Conservation (phyloP, 768 basidiomycete genomes). For the Rhizopogon vinicolor region DNA sequence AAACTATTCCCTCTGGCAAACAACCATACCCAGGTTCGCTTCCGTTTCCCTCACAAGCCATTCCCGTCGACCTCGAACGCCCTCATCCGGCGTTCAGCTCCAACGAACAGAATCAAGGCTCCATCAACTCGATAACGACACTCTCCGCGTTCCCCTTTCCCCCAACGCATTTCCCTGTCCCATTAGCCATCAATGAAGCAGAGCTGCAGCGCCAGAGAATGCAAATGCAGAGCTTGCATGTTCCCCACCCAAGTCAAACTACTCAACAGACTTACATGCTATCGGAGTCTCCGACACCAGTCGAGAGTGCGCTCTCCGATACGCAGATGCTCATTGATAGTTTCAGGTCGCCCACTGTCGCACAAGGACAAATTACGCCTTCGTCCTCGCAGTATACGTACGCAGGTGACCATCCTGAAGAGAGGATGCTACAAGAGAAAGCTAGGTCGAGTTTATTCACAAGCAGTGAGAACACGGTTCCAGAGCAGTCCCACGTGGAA, state of each 20-base stretch:
- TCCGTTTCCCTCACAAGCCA: background rate
- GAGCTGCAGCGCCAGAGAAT: conserved; percentile 21
- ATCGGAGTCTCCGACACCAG: conserved; percentile 18
- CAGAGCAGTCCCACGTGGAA: background rate
- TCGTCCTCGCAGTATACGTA: conserved; percentile 4
- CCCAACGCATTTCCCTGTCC: conserved; percentile 68
- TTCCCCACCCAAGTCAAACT: conserved; percentile 7
- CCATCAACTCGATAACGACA: conserved; percentile 52
- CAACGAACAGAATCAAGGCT: conserved; percentile 20
- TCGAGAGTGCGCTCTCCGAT: conserved; percentile 4
- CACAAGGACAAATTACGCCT: conserved; percentile 4
- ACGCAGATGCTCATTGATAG: background rate
- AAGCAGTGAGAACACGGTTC: background rate
- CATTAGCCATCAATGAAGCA: conserved; percentile 30
- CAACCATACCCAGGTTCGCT: conserved; percentile 9
- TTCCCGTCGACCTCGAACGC: conserved; percentile 12
- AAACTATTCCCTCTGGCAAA: conserved; percentile 15
- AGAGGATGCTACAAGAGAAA: background rate
- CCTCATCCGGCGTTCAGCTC: conserved; percentile 19
- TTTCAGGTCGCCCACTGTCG: conserved; percentile 1
- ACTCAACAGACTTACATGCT: conserved; percentile 8
- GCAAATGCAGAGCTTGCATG: conserved; percentile 18
- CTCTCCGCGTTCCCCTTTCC: conserved; percentile 72
- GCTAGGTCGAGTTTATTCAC: background rate
- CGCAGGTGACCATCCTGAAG: background rate